Evolutionary conservation across 75 land plant species (phyloP), one percentile per base, ranked within the genome.

Genomic region (Ceratopteris richardii): DNA sequence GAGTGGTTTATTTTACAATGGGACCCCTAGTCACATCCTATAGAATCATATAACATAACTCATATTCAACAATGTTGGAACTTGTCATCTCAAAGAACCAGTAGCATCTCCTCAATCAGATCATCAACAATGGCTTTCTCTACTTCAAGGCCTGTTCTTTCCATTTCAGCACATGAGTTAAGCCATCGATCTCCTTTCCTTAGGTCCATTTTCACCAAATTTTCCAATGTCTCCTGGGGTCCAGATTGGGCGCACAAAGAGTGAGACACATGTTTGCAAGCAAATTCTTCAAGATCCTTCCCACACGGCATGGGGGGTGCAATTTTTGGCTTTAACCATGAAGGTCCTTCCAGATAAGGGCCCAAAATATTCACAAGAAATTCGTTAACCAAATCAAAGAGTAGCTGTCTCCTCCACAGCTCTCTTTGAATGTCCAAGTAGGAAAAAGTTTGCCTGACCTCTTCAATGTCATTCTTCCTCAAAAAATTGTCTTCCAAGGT

Each of bases 361-460:
- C 72, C 73, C 22, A 77, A 65, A 20, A 81, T 67, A 54, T 75
- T 68, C 25, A 58, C 1, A 20, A 90, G 73, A 31, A 75, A 68
- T 62, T 90, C 82, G 66, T 80, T 71, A 29, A 82, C 60, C 28
- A 66, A 70, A 42, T 90, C 84, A 63, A 90, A 90, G 25, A 90
- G 77, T 29, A 86, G 77, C 20, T 65, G 81, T 29, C 71, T 66
- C n/a, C 16, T 7, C 14, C 20, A 3, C 5, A 3, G 26, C 9
- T 20, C 72, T 78, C 17, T 18, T 59, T 68, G 20, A n/a, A 30
- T 39, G 19, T 23, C 29, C n/a, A n/a, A n/a, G n/a, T n/a, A n/a
- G n/a, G n/a, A n/a, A n/a, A n/a, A n/a, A n/a, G n/a, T n/a, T 23
- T 74, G 78, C 31, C 64, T 70, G 9, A 41, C 47, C 36, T 50